Evolutionary conservation across 768 basidiomycete species (phyloP), one percentile per base, ranked within the genome.

Genomic region (Mycena alexandri): DNA sequence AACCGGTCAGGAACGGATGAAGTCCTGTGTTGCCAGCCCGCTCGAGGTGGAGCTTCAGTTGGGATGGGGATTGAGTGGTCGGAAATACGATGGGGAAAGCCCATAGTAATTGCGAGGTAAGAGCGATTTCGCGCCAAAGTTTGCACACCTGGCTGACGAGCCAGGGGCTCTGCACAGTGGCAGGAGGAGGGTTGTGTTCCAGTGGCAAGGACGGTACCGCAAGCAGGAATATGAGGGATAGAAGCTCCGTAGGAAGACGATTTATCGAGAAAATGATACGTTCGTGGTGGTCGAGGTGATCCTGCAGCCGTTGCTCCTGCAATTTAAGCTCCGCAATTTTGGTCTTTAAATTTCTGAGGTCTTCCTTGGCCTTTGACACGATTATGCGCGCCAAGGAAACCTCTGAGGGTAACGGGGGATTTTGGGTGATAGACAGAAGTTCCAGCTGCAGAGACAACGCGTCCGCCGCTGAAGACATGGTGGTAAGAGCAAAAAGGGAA

Each of bases 211-310:
- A 33, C 5, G 48, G 16, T 2, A 34, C n/a, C 13, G 50, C n/a
- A 19, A 14, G 42, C 12, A 43, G 16, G 13, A 61, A 61, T 21
- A 61, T 21, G 19, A 53, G 38, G 5, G 42, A 33, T 19, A 61
- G 50, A 8, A 61, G 52, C 43, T 61, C 50, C 10, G 61, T 22
- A 13, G 61, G 61, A 22, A 61, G 47, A 21, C 41, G 50, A 19
- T 61, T 61, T 42, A 61, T 61, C 13, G 61, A 61, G 29, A 61
- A 61, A 17, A 61, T 12, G 19, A 33, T 52, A 11, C 61, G 41
- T 42, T 61, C 50, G 19, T 51, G 38, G 10, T 44, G 3, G 13
- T 25, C 41, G 24, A 61, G 12, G 24, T 29, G 42, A 41, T 33
- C n/a, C 25, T 52, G 21, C 38, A 61, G 61, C 4, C 1, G 8